Base-by-base conservation (phyloP, 805 yeast genomes). In the Torulaspora microellipsoides region DNA sequence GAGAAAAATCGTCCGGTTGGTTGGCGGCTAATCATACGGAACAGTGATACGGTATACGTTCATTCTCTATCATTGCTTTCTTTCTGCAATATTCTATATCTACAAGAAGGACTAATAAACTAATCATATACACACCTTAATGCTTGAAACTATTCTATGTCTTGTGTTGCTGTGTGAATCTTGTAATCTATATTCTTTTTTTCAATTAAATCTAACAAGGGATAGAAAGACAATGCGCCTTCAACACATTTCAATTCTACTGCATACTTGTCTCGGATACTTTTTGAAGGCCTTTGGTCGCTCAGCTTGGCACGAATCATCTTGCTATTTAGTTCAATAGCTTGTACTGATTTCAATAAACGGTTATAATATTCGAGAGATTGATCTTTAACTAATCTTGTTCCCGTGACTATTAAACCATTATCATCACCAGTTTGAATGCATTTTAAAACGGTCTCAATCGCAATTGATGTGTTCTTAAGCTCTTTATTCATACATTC, bases 321-420 rank as follows among this genome's bases (percentile, higher is more conserved):
- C 8, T 41, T 36, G n/a, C 47, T 40, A 38, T 56, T 60, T 7
- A 28, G 27, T 11, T 36, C 39, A 9, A 56, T 36, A 7, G 52
- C 49, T 15, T 46, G 36, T 4, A 46, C 48, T 5, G 62, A 45
- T 2, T 43, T 40, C 17, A 47, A 54, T 51, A 41, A 56, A 45
- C 45, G 56, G 20, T 58, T 52, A 39, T 54, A 67, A 62, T 66
- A 67, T 5, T 48, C 39, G 0, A 52, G 23, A 42, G 72, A 64
- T 17, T 60, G 59, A 7, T 58, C 57, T 33, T 51, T 52, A 12
- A 64, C 59, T 15, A 66, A 42, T 14, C 50, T 43, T 17, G 62
- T 58, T 1, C 62, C 65, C 2, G 63, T 57, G 12, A 47, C 39
- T 7, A 56, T 12, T 2, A 53, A 32, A 6, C 49, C 53, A 39